Evolutionary conservation across 2,329 filamentous ascomycete genomes (phyloP), one percentile per base, ranked within the genome.

Genomic region (Hypoxylon sp.): DNA sequence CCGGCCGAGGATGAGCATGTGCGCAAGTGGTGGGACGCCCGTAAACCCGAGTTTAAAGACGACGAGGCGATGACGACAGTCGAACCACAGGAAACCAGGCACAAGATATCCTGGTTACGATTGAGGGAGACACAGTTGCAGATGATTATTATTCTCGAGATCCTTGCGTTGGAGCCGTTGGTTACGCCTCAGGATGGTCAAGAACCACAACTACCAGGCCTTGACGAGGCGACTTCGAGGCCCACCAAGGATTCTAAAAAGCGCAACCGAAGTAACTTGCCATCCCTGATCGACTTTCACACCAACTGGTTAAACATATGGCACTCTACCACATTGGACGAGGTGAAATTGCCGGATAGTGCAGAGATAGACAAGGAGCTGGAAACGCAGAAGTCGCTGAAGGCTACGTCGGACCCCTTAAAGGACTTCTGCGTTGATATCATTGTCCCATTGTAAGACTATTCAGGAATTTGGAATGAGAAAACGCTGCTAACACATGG

Each of bases 241-340:
- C 59, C 68, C 8, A 70, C 69, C 27, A 73, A 75, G 35, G 73
- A 76, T 29, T 58, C 72, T 17, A 88, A 84, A 72, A 90, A 88
- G 66, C 75, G 80, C 29, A 84, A 76, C 71, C 84, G 84, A 53
- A 83, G 88, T 63, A 86, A 92, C 65, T 76, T 91, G 5, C 81
- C 82, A 1, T 76, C 86, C 6, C 79, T 91, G 17, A 78, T 92
- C 3, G 90, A 94, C 68, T 79, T 92, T 0, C 83, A 92, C 48
- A 84, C 91, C 6, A 91, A 95, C 72, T 86, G 89, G 42, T 77
- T 95, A 20, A 91, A 88, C 67, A 95, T 95, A 58, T 94, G 90
- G 90, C 89, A 93, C 69, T 91, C 90, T 3, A 87, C 90, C 6
- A 85, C 87, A 29, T 76, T 85, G 18, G 84, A 89, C 62, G 83